Percentiles rank a stretch among this genome's conserved stretches.
Conservation (phyloP, 352 stramenopile genomes). For the Phytophthora sojae region DNA sequence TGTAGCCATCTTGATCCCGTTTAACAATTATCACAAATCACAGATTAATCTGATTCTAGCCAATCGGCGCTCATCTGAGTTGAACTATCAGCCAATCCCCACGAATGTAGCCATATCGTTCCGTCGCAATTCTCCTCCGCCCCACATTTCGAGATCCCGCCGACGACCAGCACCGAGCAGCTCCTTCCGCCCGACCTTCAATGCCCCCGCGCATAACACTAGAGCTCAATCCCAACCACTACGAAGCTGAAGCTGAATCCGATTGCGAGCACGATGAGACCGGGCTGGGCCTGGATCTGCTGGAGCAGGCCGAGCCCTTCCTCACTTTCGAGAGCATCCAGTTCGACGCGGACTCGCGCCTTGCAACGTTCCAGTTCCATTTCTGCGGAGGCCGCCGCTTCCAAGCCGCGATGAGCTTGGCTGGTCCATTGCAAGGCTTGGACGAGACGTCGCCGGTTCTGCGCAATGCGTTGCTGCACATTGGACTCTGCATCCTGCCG, state of each 20-base stretch:
- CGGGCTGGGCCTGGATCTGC: slow-evolving; percentile 28
- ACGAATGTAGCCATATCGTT: slow-evolving; percentile 6
- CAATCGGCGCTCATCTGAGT: slow-evolving; percentile 21
- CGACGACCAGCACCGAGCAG: not conserved
- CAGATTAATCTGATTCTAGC: slow-evolving; percentile 27
- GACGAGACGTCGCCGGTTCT: slow-evolving; percentile 17
- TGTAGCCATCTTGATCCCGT: slow-evolving; percentile 28
- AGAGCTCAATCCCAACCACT: slow-evolving; percentile 17
- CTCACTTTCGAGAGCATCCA: slow-evolving; percentile 45
- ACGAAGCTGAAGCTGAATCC: slow-evolving; percentile 23
- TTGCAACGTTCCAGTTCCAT: slow-evolving; percentile 46
- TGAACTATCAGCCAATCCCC: slow-evolving; percentile 27
- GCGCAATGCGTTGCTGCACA: slow-evolving; percentile 43
- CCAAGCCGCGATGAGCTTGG: slow-evolving; percentile 38
- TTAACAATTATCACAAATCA: slow-evolving; percentile 25
- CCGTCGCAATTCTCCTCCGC: not conserved
- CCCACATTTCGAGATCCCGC: slow-evolving; percentile 13
- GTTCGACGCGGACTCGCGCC: slow-evolving; percentile 16
- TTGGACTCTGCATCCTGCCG: slow-evolving; percentile 45
- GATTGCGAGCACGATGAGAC: slow-evolving; percentile 36
- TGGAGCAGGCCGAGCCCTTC: slow-evolving; percentile 46
- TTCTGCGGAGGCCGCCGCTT: slow-evolving; percentile 48
- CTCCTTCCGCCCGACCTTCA: slow-evolving; percentile 4
- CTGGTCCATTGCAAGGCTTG: slow-evolving; percentile 10
- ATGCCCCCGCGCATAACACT: slow-evolving; percentile 16